These are phyloP conservation scores for Xylaria grammica DNA, from an alignment of 495 filamentous ascomycete genomes.

Conservation along the genomic window DNA sequence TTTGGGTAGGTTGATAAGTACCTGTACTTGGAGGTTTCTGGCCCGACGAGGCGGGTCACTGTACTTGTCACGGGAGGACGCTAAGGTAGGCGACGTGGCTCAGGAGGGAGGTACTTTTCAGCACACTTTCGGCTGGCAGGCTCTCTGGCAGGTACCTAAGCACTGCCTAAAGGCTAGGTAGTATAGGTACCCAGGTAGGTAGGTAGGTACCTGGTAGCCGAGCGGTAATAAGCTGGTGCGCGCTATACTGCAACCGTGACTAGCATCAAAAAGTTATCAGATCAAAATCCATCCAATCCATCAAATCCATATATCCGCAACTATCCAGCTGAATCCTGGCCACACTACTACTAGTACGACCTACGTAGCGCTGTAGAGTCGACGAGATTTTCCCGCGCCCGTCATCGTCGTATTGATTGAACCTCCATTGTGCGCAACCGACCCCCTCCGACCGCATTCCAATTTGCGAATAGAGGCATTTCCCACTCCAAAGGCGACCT, in stretches of 20 bases:
- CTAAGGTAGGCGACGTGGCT: too few species aligned
- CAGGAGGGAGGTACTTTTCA: too few species aligned
- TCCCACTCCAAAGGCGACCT: neutral
- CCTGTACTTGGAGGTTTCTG: too few species aligned
- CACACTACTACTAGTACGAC: neutral
- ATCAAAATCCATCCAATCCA: slow-evolving; percentile 22
- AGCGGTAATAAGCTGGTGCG: neutral
- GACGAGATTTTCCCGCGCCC: slow-evolving; percentile 17
- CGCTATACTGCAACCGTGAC: slow-evolving; percentile 8
- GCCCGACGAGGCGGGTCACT: too few species aligned
- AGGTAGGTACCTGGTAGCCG: neutral
- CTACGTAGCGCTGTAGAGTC: neutral
- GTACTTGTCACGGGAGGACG: too few species aligned
- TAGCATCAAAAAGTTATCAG: slow-evolving; percentile 25
- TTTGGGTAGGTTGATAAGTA: too few species aligned
- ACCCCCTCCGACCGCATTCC: neutral
- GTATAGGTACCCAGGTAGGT: too few species aligned
- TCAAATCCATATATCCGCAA: neutral
- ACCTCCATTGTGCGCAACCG: neutral
- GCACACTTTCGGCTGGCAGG: too few species aligned
- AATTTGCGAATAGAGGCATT: neutral
- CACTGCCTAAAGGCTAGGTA: too few species aligned
- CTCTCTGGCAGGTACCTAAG: too few species aligned
- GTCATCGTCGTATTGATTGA: neutral
- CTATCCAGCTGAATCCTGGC: neutral